phyloP scores from a whole-genome alignment of 2,329 filamentous ascomycete genomes.

The Elsinoe fawcettii region DNA sequence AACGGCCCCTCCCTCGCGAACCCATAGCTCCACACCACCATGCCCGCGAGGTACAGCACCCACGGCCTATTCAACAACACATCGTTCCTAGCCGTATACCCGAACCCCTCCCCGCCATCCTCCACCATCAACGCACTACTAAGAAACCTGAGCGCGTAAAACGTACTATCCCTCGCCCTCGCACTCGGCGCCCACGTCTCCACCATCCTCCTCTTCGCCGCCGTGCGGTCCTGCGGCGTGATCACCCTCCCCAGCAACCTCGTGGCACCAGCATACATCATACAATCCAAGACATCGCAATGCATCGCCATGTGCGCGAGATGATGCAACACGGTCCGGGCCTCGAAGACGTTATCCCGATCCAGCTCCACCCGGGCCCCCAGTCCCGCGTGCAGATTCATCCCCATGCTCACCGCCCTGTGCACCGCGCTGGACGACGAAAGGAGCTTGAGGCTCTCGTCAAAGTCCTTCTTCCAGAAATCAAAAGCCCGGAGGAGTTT shows the following conservation, averaged over 20 bases:
- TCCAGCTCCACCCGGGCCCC: background rate
- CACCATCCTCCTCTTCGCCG: constrained; percentile 74
- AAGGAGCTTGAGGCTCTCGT: constrained; percentile 53
- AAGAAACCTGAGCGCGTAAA: constrained; percentile 84
- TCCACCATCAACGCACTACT: constrained; percentile 68
- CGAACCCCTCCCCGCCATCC: constrained; percentile 35
- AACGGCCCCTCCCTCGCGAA: constrained; percentile 81
- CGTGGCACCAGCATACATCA: constrained; percentile 86
- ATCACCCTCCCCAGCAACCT: constrained; percentile 79
- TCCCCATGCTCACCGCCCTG: background rate
- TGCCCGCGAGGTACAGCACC: constrained; percentile 86
- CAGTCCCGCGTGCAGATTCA: constrained; percentile 20
- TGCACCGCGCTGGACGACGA: constrained; percentile 23
- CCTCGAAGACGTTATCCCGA: background rate
- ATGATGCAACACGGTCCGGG: constrained; percentile 63
- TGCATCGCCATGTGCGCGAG: constrained; percentile 97
- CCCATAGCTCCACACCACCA: constrained; percentile 94
- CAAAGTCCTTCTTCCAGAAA: constrained; percentile 87
- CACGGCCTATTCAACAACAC: constrained; percentile 85
- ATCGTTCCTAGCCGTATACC: constrained; percentile 79
- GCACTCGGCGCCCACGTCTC: constrained; percentile 84
- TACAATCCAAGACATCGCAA: constrained; percentile 93
- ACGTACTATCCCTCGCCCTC: constrained; percentile 81
- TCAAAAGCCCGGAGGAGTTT: constrained; percentile 84
- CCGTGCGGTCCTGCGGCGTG: constrained; percentile 69